These are phyloP conservation scores for Lactarius akahatsu DNA, from an alignment of 768 basidiomycete species.

Conservation along the genomic window DNA sequence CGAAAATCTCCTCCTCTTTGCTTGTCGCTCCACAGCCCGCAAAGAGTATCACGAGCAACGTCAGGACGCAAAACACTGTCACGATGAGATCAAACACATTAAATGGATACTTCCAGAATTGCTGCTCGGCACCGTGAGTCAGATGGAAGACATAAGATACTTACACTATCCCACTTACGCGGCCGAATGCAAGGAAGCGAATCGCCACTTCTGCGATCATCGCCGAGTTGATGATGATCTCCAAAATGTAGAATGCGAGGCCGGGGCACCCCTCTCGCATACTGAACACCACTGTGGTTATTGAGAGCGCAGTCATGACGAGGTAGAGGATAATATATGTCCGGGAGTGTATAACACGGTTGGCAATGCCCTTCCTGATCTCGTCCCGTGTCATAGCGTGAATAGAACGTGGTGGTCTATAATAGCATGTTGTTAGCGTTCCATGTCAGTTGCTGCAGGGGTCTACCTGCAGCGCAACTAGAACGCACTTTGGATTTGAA, in stretches of 20 bases:
- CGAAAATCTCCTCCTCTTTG: slow-evolving; percentile 92
- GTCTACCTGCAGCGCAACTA: slow-evolving; percentile 24
- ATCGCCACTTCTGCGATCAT: slow-evolving; percentile 96
- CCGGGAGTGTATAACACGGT: slow-evolving; percentile 85
- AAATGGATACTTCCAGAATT: slow-evolving; percentile 96
- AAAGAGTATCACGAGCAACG: slow-evolving; percentile 83
- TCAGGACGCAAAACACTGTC: slow-evolving; percentile 86
- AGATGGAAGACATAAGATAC: not conserved
- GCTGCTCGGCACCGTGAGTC: slow-evolving; percentile 45
- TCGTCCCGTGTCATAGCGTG: slow-evolving; percentile 82
- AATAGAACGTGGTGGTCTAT: slow-evolving; percentile 74
- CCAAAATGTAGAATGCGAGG: slow-evolving; percentile 83
- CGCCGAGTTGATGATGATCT: slow-evolving; percentile 81
- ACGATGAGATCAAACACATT: slow-evolving; percentile 87
- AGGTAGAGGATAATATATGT: slow-evolving; percentile 88
- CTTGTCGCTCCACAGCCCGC: slow-evolving; percentile 80
- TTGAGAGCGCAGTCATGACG: slow-evolving; percentile 81
- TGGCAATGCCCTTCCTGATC: slow-evolving; percentile 82
- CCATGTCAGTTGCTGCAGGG: slow-evolving; percentile 19
- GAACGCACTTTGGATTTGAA: slow-evolving; percentile 31
- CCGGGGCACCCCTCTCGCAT: slow-evolving; percentile 83
- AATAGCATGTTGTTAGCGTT: slow-evolving; percentile 1
- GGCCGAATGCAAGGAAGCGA: slow-evolving; percentile 89
- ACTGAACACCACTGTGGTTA: slow-evolving; percentile 83
- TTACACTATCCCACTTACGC: slow-evolving; percentile 53